Percentiles rank a stretch among this genome's conserved stretches.
These are phyloP conservation scores for Caryocar brasiliense DNA, from an alignment of 441 rosid genomes.

Conservation along the genomic window DNA sequence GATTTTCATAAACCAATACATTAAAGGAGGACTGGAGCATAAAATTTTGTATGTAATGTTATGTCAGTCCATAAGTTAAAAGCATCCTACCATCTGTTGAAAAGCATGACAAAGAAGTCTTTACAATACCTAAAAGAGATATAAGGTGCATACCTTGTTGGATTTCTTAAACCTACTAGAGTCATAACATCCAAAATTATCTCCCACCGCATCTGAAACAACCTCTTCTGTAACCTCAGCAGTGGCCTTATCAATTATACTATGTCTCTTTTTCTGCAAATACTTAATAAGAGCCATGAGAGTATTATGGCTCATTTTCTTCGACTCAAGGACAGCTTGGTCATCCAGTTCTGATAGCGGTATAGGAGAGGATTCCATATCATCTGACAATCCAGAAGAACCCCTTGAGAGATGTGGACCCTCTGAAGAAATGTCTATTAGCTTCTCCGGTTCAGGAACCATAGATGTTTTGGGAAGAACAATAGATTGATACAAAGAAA, in stretches of 20 bases:
- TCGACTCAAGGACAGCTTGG: slow-evolving; percentile 64
- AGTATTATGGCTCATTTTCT: slow-evolving; percentile 92
- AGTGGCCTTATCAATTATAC: slow-evolving; percentile 81
- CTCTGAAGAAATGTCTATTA: slow-evolving; percentile 54
- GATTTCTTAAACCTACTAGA: slow-evolving; percentile 64
- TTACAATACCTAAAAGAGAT: not conserved
- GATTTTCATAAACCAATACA: too few species aligned
- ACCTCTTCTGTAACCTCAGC: slow-evolving; percentile 92
- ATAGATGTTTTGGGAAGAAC: slow-evolving; percentile 73
- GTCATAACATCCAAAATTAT: slow-evolving; percentile 45
- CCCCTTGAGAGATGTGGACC: slow-evolving; percentile 63
- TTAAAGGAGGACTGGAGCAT: too few species aligned
- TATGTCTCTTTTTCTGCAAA: slow-evolving; percentile 74
- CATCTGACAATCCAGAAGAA: slow-evolving; percentile 83
- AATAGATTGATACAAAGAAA: slow-evolving; percentile 82
- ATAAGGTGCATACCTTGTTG: slow-evolving; percentile 46
- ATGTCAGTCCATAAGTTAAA: too few species aligned
- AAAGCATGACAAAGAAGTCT: too few species aligned
- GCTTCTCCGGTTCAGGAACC: slow-evolving; percentile 61
- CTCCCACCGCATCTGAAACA: slow-evolving; percentile 85
- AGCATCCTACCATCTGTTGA: too few species aligned
- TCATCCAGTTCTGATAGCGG: slow-evolving; percentile 54
- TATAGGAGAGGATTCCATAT: slow-evolving; percentile 57
- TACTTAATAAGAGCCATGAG: slow-evolving; percentile 95
- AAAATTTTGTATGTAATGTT: too few species aligned